These are phyloP conservation scores for Hypoxylon sp. DNA, from an alignment of 2,329 filamentous ascomycete species.

Conservation along the genomic window DNA sequence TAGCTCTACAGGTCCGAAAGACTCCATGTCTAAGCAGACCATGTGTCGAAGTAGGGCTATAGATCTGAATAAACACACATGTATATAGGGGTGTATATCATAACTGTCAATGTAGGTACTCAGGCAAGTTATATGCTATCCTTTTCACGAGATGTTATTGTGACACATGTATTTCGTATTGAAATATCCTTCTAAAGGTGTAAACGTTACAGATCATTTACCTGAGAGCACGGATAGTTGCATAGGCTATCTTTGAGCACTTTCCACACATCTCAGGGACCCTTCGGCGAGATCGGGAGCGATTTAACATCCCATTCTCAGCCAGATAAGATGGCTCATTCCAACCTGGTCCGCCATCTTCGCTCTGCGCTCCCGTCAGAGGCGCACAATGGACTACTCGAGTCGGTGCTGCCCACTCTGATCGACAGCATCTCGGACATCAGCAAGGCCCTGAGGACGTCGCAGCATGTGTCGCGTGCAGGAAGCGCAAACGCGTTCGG, in stretches of 20 bases:
- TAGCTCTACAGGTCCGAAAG: too few species aligned
- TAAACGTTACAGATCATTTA: not conserved
- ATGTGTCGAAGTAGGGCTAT: too few species aligned
- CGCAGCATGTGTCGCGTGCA: slow-evolving; percentile 56
- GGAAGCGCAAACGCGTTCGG: slow-evolving; percentile 65
- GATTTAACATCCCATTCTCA: not conserved
- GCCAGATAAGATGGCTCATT: slow-evolving; percentile 1
- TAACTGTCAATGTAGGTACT: too few species aligned
- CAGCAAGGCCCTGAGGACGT: slow-evolving; percentile 52
- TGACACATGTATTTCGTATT: too few species aligned
- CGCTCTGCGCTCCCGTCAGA: slow-evolving; percentile 14
- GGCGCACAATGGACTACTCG: slow-evolving; percentile 46
- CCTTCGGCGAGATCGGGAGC: not conserved
- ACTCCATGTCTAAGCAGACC: too few species aligned
- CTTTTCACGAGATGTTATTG: too few species aligned
- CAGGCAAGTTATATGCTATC: too few species aligned
- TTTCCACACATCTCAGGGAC: not conserved
- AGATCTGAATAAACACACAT: too few species aligned
- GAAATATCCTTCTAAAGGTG: not conserved
- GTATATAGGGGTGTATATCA: too few species aligned
- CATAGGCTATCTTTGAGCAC: not conserved
- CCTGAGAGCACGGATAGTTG: not conserved
- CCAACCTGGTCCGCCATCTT: slow-evolving; percentile 9
- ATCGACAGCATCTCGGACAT: slow-evolving; percentile 56
- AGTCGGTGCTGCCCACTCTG: slow-evolving; percentile 58